Percentiles rank a stretch among this genome's conserved stretches.
phyloP scores from a whole-genome alignment of 441 rosid genomes.

The Erodium chrysanthum region DNA sequence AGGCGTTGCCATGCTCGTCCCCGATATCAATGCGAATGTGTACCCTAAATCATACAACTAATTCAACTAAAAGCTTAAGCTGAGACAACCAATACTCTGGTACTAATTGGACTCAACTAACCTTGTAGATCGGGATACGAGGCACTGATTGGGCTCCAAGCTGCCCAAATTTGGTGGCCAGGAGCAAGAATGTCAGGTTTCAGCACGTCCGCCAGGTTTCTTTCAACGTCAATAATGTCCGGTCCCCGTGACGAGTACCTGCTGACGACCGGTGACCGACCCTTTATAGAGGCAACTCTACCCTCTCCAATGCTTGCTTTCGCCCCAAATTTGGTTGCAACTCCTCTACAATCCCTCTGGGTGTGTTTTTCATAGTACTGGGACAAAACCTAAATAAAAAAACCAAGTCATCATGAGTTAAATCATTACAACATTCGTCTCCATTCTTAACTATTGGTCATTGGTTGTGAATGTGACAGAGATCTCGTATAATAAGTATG shows the following conservation, averaged over 20 bases:
- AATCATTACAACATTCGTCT: too few species aligned
- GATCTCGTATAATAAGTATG: too few species aligned
- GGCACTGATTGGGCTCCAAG: constrained; percentile 61
- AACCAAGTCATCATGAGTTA: not conserved
- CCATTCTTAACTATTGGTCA: too few species aligned
- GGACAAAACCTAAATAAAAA: constrained; percentile 32
- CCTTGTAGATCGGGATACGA: constrained; percentile 37
- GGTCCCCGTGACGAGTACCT: constrained; percentile 64
- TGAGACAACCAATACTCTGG: too few species aligned
- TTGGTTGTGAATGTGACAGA: too few species aligned
- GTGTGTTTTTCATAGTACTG: constrained; percentile 56
- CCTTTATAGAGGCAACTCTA: constrained; percentile 40
- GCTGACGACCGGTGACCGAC: constrained; percentile 47
- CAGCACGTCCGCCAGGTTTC: constrained; percentile 37
- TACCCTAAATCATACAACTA: constrained; percentile 29
- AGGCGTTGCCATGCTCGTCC: constrained; percentile 93
- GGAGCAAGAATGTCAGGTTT: constrained; percentile 65
- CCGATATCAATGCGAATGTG: constrained; percentile 65
- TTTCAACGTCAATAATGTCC: constrained; percentile 31
- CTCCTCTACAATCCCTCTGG: constrained; percentile 32
- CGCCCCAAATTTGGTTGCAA: constrained; percentile 33
- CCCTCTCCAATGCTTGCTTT: constrained; percentile 56
- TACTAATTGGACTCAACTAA: too few species aligned
- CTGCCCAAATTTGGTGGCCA: constrained; percentile 65
- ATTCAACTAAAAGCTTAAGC: not conserved